phyloP scores from a whole-genome alignment of 2,329 filamentous ascomycete genomes.

The Mycocentrospora acerina region DNA sequence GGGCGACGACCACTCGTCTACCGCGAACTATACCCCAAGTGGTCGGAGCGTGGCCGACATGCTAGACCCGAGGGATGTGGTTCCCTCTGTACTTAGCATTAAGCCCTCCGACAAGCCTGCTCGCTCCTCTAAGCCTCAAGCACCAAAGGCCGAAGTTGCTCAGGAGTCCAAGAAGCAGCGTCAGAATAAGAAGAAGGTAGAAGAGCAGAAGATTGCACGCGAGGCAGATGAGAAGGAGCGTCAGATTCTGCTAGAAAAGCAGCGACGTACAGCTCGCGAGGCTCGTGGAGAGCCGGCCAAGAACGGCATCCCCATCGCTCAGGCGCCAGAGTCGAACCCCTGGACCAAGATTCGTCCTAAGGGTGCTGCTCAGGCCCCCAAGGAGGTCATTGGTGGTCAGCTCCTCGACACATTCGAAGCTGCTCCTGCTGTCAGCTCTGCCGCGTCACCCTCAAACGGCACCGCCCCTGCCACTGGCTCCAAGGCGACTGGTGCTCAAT shows the following conservation, averaged over 20 bases:
- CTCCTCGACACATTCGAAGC: slow-evolving; percentile 56
- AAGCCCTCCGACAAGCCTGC: slow-evolving; percentile 64
- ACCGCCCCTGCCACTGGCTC: slow-evolving; percentile 43
- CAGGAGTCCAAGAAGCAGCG: slow-evolving; percentile 92
- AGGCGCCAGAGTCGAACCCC: slow-evolving; percentile 53
- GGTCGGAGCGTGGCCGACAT: slow-evolving; percentile 82
- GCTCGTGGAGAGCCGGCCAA: slow-evolving; percentile 80
- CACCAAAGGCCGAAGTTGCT: slow-evolving; percentile 54
- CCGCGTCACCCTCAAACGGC: slow-evolving; percentile 40
- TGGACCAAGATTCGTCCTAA: slow-evolving; percentile 50
- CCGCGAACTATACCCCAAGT: slow-evolving; percentile 57
- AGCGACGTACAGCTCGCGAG: slow-evolving; percentile 77
- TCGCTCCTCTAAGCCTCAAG: slow-evolving; percentile 63
- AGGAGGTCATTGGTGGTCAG: slow-evolving; percentile 25
- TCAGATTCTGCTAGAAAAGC: slow-evolving; percentile 75
- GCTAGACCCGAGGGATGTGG: slow-evolving; percentile 71
- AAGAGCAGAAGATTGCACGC: slow-evolving; percentile 72
- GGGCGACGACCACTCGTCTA: slow-evolving; percentile 78
- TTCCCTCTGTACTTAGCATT: slow-evolving; percentile 75
- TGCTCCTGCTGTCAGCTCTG: slow-evolving; percentile 45
- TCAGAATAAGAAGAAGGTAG: slow-evolving; percentile 86
- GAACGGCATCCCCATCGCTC: slow-evolving; percentile 64
- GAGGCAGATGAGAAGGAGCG: slow-evolving; percentile 79
- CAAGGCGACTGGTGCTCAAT: slow-evolving; percentile 36
- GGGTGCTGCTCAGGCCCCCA: slow-evolving; percentile 23